These are phyloP conservation scores for Pyronema domesticum DNA, from an alignment of 495 filamentous ascomycete genomes.

Conservation along the genomic window DNA sequence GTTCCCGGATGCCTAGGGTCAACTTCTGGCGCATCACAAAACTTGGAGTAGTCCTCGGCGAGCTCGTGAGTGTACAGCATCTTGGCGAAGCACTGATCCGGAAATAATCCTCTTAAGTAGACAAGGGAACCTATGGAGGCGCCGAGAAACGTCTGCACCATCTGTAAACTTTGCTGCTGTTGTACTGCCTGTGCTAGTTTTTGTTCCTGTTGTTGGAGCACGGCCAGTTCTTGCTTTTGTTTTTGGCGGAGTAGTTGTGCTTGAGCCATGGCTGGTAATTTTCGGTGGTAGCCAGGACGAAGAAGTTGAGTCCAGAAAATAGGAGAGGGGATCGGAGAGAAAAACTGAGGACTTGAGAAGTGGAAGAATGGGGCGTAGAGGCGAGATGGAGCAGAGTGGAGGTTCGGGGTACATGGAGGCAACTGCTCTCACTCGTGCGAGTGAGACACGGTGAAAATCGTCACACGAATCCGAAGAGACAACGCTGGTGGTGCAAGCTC, in stretches of 20 bases:
- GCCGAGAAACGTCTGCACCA: conserved; percentile 22
- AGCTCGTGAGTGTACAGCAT: conserved; percentile 15
- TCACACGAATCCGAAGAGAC: too few relatives aligned
- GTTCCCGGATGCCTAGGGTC: conserved; percentile 12
- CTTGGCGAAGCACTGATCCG: conserved; percentile 24
- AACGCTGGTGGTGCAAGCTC: too few relatives aligned
- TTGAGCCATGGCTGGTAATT: neutral
- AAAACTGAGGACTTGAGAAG: too few relatives aligned
- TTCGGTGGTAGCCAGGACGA: too few relatives aligned
- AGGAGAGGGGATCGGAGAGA: too few relatives aligned
- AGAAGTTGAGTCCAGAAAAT: too few relatives aligned
- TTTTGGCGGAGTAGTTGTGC: neutral
- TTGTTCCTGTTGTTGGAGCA: neutral
- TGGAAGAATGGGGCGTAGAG: too few relatives aligned
- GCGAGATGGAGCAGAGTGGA: too few relatives aligned
- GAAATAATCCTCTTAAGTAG: conserved; percentile 21
- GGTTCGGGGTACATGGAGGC: too few relatives aligned
- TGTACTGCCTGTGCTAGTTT: conserved; percentile 16
- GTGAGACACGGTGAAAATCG: too few relatives aligned
- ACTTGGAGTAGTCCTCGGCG: conserved; percentile 12
- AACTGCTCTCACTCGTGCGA: too few relatives aligned
- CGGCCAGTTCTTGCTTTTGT: neutral
- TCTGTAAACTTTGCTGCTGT: conserved; percentile 24
- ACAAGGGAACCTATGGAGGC: conserved; percentile 13
- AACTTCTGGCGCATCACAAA: neutral